Percentiles rank a stretch among this genome's conserved stretches.
Conservation (phyloP, 1,284 basidiomycete species). For the Tilletiopsis washingtonensis region DNA sequence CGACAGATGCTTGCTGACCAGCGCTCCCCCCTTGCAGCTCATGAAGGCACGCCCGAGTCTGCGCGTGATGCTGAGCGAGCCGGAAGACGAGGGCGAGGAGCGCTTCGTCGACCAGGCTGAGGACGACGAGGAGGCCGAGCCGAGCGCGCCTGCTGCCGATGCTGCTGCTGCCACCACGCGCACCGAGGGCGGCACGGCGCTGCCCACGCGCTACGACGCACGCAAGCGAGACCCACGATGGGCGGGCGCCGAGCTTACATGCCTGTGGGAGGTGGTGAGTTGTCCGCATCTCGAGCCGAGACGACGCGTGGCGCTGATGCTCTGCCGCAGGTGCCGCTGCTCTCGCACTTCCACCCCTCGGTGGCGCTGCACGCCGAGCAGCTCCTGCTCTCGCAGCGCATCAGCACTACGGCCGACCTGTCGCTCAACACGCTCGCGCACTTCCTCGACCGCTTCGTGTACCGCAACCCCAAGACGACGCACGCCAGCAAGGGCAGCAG, state of each 20-base stretch:
- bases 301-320: no score
- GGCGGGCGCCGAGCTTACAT: constrained; percentile 67
- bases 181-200: constrained; percentile 12
- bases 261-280: constrained; percentile 42
- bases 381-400: constrained; percentile 59
- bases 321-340: no score
- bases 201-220: constrained; percentile 52
- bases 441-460: constrained; percentile 82
- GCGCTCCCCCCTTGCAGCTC: constrained; percentile 53
- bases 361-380: constrained; percentile 84
- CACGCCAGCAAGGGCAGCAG: constrained; percentile 66
- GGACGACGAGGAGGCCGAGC: constrained; percentile 20
- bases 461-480: constrained; percentile 81
- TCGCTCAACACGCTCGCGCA: constrained; percentile 85
- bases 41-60: constrained; percentile 68
- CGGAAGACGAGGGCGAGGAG: constrained; percentile 51
- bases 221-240: constrained; percentile 81
- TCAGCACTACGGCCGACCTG: constrained; percentile 79
- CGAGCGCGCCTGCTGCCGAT: constrained; percentile 14
- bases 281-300: no score
- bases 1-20: constrained; percentile 4
- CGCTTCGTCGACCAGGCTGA: constrained; percentile 51
- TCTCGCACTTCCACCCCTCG: constrained; percentile 84
- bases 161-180: constrained; percentile 6
- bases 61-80: constrained; percentile 58